These are phyloP conservation scores for Diutina siamensis DNA, from an alignment of 1,139 yeast species.

Conservation along the genomic window DNA sequence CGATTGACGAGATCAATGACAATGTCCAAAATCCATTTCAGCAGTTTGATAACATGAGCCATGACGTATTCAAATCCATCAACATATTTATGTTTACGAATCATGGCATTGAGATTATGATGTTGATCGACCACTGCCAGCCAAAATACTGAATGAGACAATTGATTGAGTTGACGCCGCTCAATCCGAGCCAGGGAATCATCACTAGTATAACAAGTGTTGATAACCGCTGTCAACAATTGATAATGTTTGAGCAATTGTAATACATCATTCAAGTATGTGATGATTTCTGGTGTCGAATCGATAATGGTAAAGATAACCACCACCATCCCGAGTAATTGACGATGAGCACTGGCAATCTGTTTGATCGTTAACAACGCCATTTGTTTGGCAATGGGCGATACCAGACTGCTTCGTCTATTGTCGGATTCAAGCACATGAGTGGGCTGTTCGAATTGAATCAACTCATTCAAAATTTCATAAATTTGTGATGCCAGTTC, in stretches of 20 bases:
- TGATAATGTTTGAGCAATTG: conserved; percentile 16
- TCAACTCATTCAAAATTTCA: conserved; percentile 16
- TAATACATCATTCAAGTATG: conserved; percentile 18
- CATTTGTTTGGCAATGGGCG: conserved; percentile 15
- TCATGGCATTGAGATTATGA: neutral
- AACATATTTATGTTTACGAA: neutral
- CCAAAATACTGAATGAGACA: neutral
- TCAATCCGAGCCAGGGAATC: neutral
- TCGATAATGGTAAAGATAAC: conserved; percentile 25
- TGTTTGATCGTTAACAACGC: conserved; percentile 17
- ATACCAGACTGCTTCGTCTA: conserved; percentile 7
- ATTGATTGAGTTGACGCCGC: neutral
- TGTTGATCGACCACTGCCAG: neutral
- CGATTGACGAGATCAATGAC: neutral
- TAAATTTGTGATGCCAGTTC: conserved; percentile 11
- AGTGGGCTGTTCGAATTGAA: conserved; percentile 10
- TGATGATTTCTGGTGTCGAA: conserved; percentile 16
- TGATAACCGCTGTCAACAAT: conserved; percentile 12
- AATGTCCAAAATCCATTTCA: neutral
- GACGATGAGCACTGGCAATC: conserved; percentile 18
- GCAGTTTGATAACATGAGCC: neutral
- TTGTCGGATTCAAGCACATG: neutral
- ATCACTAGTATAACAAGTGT: neutral
- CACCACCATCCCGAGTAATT: conserved; percentile 8
- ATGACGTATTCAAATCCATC: neutral